Evolutionary conservation across 192 early-diverging fungal genomes (phyloP), one percentile per base, ranked within the genome.

Genomic region (Dissophora globulifera): DNA sequence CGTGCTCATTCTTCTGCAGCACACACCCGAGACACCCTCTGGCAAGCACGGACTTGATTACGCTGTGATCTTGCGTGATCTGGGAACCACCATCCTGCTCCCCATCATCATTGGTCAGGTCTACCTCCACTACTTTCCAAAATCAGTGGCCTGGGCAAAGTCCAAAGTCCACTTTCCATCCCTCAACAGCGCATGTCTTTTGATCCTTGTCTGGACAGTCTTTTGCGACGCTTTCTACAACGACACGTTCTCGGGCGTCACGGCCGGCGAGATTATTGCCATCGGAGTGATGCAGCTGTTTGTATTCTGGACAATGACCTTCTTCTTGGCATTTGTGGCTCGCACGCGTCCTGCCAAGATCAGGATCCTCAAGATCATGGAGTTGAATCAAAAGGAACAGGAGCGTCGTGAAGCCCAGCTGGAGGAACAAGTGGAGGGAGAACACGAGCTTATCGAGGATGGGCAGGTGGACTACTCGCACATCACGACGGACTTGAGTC

Each of bases 141-240:
- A 66, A 17, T 19, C 66, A 2, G 78, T 91, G 27, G 81, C 82
- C 9, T 78, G 57, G 54, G 60, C 88, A 41, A 79, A 81, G 45
- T 81, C 32, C 16, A 81, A 75, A 50, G 79, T 86, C 10, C 86
- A 84, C 19, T 76, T 90, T 43, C 70, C 85, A 0, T 82, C 84
- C 11, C 35, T 92, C 41, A 90, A 88, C 62, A 83, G 78, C 57
- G 43, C 78, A 1, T 72, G 86, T 53, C 82, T 92, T 2, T 71
- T 92, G 49, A 78, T 87, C 19, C 74, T 92, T 29, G 89, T 92
- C 20, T 91, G 87, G 88, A 85, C 82, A 27, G 87, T 90, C n/a
- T 92, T 91, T 60, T 90, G 86, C 55, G 90, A 92, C 63, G 87
- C 91, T 9, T 86, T 92, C 33, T 42, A 79, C 31, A 79, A 84